phyloP scores from a whole-genome alignment of 1,284 basidiomycete genomes.

The Pseudozyma sp. region DNA sequence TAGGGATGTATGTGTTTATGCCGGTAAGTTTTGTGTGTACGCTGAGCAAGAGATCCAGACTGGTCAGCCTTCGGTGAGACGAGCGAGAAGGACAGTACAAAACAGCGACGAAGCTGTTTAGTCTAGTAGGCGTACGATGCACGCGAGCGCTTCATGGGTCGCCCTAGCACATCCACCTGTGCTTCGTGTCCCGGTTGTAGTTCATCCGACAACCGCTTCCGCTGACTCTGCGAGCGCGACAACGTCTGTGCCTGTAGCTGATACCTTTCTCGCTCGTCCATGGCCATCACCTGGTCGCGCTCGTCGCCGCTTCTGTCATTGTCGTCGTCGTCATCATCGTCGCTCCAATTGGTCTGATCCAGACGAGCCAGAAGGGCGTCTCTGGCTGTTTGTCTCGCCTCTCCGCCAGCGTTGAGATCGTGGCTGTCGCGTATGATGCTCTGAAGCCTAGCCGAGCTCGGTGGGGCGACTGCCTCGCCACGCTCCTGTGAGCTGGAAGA shows the following conservation, averaged over 20 bases:
- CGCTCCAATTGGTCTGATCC: conserved; percentile 51
- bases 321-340: conserved; percentile 41
- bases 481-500: not conserved
- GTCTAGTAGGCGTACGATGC: conserved; percentile 37
- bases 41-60: no score
- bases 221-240: conserved; percentile 17
- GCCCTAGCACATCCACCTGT: conserved; percentile 21
- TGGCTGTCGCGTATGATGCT: conserved; percentile 7
- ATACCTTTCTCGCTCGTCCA: conserved; percentile 1
- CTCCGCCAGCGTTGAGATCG: not conserved
- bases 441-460: conserved; percentile 20
- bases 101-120: no score
- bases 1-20: not conserved
- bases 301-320: conserved; percentile 2
- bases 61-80: no score
- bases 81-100: no score
- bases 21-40: no score
- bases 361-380: conserved; percentile 43
- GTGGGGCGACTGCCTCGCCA: conserved; percentile 4
- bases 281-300: not conserved
- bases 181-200: conserved; percentile 25
- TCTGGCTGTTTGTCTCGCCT: conserved; percentile 17
- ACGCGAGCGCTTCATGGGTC: conserved; percentile 35
- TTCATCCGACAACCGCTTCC: conserved; percentile 26
- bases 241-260: not conserved